Conservation (phyloP, 257 asterid genomes). For the Solanum medicagineum region DNA sequence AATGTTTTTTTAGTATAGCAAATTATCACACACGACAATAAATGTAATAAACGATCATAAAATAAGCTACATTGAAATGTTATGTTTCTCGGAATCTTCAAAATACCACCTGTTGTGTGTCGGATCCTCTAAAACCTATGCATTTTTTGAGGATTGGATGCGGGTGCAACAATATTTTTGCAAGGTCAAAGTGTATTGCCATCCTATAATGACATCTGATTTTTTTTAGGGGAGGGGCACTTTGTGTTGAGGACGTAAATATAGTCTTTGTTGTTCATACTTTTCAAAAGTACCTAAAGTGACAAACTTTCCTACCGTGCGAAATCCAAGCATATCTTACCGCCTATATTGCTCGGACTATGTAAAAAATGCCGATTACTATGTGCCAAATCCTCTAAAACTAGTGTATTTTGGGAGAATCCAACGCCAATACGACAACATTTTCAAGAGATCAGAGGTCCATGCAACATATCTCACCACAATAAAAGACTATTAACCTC, state of each 20-base stretch:
- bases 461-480: too few relatives aligned
- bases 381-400: not conserved
- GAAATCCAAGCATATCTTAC: not conserved
- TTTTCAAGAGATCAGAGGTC: too few relatives aligned
- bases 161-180: not conserved
- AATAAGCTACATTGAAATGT: not conserved
- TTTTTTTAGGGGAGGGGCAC: too few relatives aligned
- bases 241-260: not conserved
- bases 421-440: too few relatives aligned
- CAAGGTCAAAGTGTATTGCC: too few relatives aligned
- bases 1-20: not conserved
- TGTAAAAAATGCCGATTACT: too few relatives aligned
- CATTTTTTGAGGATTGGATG: not conserved
- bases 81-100: not conserved
- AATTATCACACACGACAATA: not conserved
- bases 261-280: too few relatives aligned
- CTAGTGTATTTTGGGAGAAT: not conserved
- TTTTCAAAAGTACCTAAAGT: too few relatives aligned
- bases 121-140: not conserved
- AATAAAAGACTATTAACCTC: not conserved
- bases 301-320: too few relatives aligned
- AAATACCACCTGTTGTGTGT: not conserved
- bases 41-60: not conserved
- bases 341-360: not conserved
- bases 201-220: not conserved